A percentile compares a stretch with the other conserved stretches of the same genome.
Evolutionary conservation across 306 rosid species (phyloP).

Genomic region (Alnus rubra): DNA sequence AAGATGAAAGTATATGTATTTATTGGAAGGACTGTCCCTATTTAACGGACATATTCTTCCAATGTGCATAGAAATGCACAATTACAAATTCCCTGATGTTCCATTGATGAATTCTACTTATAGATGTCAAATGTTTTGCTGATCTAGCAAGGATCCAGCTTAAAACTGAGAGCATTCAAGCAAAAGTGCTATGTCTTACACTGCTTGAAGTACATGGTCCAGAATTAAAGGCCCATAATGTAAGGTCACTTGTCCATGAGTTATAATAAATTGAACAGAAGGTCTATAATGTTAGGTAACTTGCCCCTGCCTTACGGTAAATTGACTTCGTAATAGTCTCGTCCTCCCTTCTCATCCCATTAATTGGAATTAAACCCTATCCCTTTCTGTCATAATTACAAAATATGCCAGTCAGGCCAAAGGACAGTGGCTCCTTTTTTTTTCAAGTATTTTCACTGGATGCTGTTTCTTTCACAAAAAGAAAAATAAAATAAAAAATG

Average conservation of each 20-base stretch:
- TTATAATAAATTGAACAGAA: too few species aligned
- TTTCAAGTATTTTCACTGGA: too few species aligned
- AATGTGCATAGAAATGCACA: neutral
- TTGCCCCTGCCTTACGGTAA: too few species aligned
- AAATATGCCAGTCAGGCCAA: neutral
- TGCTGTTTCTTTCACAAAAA: neutral
- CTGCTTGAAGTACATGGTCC: too few species aligned
- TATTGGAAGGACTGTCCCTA: too few species aligned
- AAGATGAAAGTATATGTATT: neutral
- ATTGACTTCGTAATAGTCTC: neutral
- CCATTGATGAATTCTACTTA: neutral
- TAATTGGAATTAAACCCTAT: neutral
- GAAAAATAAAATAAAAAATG: too few species aligned
- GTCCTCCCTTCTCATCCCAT: neutral
- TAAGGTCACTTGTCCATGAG: too few species aligned
- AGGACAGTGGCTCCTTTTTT: neutral
- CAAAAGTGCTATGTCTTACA: too few species aligned
- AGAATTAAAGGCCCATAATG: too few species aligned
- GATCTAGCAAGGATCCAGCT: neutral
- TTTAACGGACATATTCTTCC: too few species aligned
- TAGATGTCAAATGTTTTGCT: neutral
- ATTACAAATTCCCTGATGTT: neutral
- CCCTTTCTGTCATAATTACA: neutral
- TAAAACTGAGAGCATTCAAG: neutral
- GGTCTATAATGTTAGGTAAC: neutral